Evolutionary conservation across 2,329 filamentous ascomycete species (phyloP).

Genomic region (Diaporthe nobilis): DNA sequence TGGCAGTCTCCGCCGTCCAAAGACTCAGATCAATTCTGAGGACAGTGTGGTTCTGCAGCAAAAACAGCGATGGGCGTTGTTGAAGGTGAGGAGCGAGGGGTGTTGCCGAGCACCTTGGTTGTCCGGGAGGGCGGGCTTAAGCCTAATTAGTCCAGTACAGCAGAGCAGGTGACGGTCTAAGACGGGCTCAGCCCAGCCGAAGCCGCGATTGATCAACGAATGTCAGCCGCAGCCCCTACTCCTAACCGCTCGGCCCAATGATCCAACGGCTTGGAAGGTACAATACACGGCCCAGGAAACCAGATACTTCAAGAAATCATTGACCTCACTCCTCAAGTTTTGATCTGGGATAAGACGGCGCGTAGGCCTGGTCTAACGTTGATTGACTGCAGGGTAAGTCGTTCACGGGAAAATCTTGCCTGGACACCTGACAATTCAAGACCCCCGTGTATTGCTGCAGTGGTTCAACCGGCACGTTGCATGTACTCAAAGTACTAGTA

Average conservation of each 20-base stretch:
- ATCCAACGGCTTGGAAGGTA: constrained; percentile 5
- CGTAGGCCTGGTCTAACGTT: not conserved
- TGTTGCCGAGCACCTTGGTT: not conserved
- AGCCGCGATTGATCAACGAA: not conserved
- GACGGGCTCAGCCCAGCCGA: constrained; percentile 22
- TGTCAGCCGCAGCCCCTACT: constrained; percentile 4
- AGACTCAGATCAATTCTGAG: not conserved
- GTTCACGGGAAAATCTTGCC: not conserved
- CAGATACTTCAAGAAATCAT: not conserved
- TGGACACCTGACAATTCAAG: not conserved
- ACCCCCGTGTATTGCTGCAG: not conserved
- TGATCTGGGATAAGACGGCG: not conserved
- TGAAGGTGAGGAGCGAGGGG: not conserved
- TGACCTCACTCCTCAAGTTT: not conserved
- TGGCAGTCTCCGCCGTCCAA: not conserved
- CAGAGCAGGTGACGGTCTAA: constrained; percentile 7
- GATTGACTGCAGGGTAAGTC: not conserved
- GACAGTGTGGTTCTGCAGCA: not conserved
- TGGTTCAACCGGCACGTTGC: not conserved
- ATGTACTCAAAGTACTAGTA: not conserved
- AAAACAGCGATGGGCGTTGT: not conserved
- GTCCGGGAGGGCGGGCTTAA: not conserved
- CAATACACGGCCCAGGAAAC: not conserved
- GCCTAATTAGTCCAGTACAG: constrained; percentile 4
- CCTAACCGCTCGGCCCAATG: not conserved